These are phyloP conservation scores for Tulasnella sp. DNA, from an alignment of 768 basidiomycete genomes.

Conservation along the genomic window DNA sequence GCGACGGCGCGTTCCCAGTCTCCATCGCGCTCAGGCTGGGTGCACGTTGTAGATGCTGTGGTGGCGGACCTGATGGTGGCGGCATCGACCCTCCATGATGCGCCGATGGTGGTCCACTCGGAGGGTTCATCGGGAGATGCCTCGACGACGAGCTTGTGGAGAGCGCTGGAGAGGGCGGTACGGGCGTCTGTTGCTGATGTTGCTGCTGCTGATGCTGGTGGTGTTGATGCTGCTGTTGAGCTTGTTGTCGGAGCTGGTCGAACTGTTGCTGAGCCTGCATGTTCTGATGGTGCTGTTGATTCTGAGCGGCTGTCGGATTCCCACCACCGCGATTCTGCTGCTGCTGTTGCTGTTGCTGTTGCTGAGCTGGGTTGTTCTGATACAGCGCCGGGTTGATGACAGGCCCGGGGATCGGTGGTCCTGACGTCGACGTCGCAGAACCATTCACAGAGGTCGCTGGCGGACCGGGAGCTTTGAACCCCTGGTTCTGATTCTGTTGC, in stretches of 20 bases:
- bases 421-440: slow-evolving; percentile 7
- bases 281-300: slow-evolving; percentile 6
- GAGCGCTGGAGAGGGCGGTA: slow-evolving; percentile 13
- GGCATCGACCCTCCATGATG: slow-evolving; percentile 10
- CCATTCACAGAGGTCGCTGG: no score
- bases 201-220: slow-evolving; percentile 15
- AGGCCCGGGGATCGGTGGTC: not conserved
- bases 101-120: not conserved
- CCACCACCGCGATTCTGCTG: slow-evolving; percentile 12
- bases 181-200: slow-evolving; percentile 10
- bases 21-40: not conserved
- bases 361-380: not conserved
- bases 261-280: slow-evolving; percentile 10
- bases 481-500: not conserved
- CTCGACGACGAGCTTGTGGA: slow-evolving; percentile 1
- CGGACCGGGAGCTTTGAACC: no score
- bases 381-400: not conserved
- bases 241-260: slow-evolving; percentile 4
- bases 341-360: not conserved
- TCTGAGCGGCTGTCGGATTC: slow-evolving; percentile 19
- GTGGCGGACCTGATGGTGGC: slow-evolving; percentile 6
- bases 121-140: not conserved
- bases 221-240: slow-evolving; percentile 10
- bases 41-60: slow-evolving; percentile 1
- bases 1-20: not conserved